These are phyloP conservation scores for Stagonosporopsis vannaccii DNA, from an alignment of 2,329 filamentous ascomycete genomes.

Conservation along the genomic window DNA sequence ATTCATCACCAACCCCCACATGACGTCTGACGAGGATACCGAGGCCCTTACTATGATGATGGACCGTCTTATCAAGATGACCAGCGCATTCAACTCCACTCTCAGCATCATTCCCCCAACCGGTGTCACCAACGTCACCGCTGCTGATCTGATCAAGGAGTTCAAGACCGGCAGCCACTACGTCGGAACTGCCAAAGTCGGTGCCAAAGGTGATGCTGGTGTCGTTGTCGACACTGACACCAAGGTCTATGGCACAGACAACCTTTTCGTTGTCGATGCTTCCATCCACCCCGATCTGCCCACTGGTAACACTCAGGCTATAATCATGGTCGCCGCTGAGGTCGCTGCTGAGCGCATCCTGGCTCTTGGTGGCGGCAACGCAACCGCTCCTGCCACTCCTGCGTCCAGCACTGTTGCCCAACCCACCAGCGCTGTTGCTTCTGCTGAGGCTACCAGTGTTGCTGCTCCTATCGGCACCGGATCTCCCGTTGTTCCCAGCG, in stretches of 20 bases:
- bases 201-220: slow-evolving; percentile 49
- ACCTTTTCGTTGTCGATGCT: slow-evolving; percentile 56
- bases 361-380: slow-evolving; percentile 41
- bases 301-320: slow-evolving; percentile 71
- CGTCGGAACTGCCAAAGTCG: slow-evolving; percentile 64
- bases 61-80: slow-evolving; percentile 53
- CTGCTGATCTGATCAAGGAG: slow-evolving; percentile 43
- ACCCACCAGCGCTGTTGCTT: slow-evolving; percentile 9
- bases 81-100: slow-evolving; percentile 36
- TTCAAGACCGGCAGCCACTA: slow-evolving; percentile 48
- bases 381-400: slow-evolving; percentile 25
- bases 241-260: slow-evolving; percentile 55
- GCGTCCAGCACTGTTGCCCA: slow-evolving; percentile 10
- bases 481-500: slow-evolving; percentile 13
- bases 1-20: slow-evolving; percentile 59
- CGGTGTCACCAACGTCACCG: slow-evolving; percentile 52
- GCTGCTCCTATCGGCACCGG: slow-evolving; percentile 9
- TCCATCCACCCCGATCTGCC: slow-evolving; percentile 70
- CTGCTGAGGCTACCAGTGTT: slow-evolving; percentile 16
- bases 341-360: slow-evolving; percentile 63
- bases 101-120: slow-evolving; percentile 44
- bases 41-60: slow-evolving; percentile 54
- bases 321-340: slow-evolving; percentile 71
- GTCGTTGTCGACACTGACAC: slow-evolving; percentile 51
- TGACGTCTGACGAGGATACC: slow-evolving; percentile 56